These are phyloP conservation scores for Vitis amurensis DNA, from an alignment of 164 flowering plant species.

Conservation along the genomic window DNA sequence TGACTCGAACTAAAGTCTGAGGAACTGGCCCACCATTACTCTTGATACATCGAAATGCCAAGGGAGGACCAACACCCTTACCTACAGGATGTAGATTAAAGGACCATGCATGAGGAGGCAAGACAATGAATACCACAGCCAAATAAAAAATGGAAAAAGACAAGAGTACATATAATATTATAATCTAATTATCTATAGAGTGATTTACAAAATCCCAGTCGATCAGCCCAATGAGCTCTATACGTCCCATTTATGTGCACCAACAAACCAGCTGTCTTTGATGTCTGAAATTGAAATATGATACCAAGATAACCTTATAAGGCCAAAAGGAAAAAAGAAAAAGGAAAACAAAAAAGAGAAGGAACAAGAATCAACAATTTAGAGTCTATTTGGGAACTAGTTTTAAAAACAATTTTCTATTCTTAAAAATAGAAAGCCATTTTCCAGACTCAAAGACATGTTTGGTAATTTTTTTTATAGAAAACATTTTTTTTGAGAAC, in stretches of 20 bases:
- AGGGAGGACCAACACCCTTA: slow-evolving; percentile 59
- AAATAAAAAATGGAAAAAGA: not conserved
- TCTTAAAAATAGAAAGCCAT: too few relatives aligned
- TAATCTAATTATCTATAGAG: not conserved
- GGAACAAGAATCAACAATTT: too few relatives aligned
- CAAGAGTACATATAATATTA: not conserved
- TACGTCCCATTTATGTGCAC: slow-evolving; percentile 91
- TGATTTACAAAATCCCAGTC: slow-evolving; percentile 77
- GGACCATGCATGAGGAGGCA: not conserved
- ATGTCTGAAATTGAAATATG: slow-evolving; percentile 41
- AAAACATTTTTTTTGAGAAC: too few relatives aligned
- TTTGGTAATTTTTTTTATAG: too few relatives aligned
- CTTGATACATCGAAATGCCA: slow-evolving; percentile 88
- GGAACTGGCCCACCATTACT: slow-evolving; percentile 82
- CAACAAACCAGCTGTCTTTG: slow-evolving; percentile 44
- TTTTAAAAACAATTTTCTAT: too few relatives aligned
- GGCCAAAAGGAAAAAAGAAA: too few relatives aligned
- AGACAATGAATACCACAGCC: not conserved
- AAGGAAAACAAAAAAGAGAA: not conserved
- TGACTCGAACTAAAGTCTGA: slow-evolving; percentile 66
- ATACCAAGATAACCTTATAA: too few relatives aligned
- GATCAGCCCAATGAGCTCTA: slow-evolving; percentile 94
- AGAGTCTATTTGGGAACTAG: too few relatives aligned
- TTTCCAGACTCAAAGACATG: too few relatives aligned
- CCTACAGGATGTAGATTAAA: slow-evolving; percentile 36